Evolutionary conservation across 352 stramenopile genomes (phyloP), one percentile per base, ranked within the genome.

Genomic region (Blastocystis sp.): DNA sequence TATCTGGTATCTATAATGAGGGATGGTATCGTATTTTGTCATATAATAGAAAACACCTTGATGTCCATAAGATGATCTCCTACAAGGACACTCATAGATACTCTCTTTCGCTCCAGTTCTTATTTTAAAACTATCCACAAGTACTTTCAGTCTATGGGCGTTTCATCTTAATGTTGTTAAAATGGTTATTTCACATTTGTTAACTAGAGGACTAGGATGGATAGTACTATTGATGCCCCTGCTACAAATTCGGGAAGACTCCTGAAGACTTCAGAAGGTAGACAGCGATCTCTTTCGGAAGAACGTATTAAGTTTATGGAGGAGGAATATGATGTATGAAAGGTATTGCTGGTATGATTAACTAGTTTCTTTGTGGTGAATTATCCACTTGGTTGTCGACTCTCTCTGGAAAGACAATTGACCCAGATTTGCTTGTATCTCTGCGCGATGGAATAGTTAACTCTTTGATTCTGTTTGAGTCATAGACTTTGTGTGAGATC

Each of bases 301-400:
- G 73, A 84, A n/a, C 73, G 73, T 68, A 1, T 60, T 35, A 53
- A 64, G 48, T 84, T 84, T 33, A 62, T 69, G 17, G 73, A 84
- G n/a, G 73, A 84, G 73, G 73, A 84, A 66, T 84, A 48, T 51
- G 73, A 84, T 64, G 73, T 84, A 22, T 9, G 24, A n/a, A 11
- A 1, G 9, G 13, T 15, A 37, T 19, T 13, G 24, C 24, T n/a
- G 11, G 6, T 33, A 24, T 84, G 6, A 84, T 54, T 4, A 15
- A 17, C n/a, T 84, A 84, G 73, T 84, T 68, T 57, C 73, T 84
- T 51, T 33, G 15, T 42, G 53, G 27, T 60, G 73, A 84, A 64
- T 30, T 84, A 17, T 54, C 73, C 7, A 84, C 42, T 6, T 84
- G 73, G 73, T 37, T 84, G 22, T 66, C 42, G 33, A 48, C 13